Evolutionary conservation across 2,329 filamentous ascomycete genomes (phyloP).

Genomic region (Samsoniella hepiali): DNA sequence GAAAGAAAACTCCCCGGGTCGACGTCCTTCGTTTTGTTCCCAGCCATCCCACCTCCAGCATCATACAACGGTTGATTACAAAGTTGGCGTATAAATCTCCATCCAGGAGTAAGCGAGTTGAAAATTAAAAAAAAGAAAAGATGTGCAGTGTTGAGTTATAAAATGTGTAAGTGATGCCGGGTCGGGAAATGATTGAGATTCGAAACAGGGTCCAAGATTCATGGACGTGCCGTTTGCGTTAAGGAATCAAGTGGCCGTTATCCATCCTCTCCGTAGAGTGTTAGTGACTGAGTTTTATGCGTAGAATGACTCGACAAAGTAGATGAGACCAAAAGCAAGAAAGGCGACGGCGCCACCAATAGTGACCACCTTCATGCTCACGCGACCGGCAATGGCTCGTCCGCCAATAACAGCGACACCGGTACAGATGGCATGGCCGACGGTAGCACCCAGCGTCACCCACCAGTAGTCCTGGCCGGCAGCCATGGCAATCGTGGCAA

Average conservation of each 20-base stretch:
- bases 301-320: conserved; percentile 76
- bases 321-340: conserved; percentile 86
- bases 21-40: background rate
- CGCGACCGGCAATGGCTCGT: conserved; percentile 84
- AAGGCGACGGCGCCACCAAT: conserved; percentile 89
- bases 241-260: conserved; percentile 1
- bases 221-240: background rate
- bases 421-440: conserved; percentile 86
- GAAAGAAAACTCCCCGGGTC: background rate
- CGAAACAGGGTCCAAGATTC: background rate
- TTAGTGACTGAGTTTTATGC: conserved; percentile 31
- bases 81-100: conserved; percentile 10
- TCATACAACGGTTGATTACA: conserved; percentile 14
- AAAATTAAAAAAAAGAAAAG: background rate
- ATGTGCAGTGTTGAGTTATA: background rate
- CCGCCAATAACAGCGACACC: conserved; percentile 89
- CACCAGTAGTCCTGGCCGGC: conserved; percentile 99
- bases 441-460: conserved; percentile 85
- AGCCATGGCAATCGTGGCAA: conserved; percentile 98
- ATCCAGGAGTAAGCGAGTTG: conserved; percentile 6
- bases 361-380: conserved; percentile 94
- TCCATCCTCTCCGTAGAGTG: background rate
- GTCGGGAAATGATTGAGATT: background rate
- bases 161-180: conserved; percentile 2
- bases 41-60: background rate